Evolutionary conservation across 768 basidiomycete genomes (phyloP).

Genomic region (Tulasnella sp.): DNA sequence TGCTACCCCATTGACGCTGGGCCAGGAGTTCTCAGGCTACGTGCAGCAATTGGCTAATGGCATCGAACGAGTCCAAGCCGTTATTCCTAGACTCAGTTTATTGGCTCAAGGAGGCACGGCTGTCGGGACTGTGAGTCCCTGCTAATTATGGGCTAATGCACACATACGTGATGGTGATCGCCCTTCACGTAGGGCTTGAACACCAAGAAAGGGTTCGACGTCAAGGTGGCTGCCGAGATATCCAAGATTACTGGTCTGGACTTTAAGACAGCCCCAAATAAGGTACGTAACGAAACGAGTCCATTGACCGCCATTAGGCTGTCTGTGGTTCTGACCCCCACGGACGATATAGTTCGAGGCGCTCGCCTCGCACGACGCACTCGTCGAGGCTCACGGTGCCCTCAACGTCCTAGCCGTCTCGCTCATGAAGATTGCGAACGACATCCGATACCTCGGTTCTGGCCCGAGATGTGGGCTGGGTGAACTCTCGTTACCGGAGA

Average conservation of each 20-base stretch:
- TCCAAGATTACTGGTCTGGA: conserved; percentile 81
- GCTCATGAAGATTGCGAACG: conserved; percentile 98
- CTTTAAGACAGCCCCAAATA: conserved; percentile 97
- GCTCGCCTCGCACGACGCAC: conserved; percentile 93
- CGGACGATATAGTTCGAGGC: conserved; percentile 70
- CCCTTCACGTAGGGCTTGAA: conserved; percentile 66
- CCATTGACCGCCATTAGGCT: too few relatives aligned
- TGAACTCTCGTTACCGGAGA: conserved; percentile 89
- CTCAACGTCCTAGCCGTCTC: conserved; percentile 95
- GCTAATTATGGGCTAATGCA: not conserved
- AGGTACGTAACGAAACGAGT: too few relatives aligned
- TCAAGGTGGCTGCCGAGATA: conserved; percentile 84
- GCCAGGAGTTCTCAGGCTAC: conserved; percentile 98
- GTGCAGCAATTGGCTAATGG: conserved; percentile 89
- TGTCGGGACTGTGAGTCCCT: conserved; percentile 82
- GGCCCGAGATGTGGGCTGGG: conserved; percentile 97
- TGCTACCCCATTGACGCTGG: conserved; percentile 92
- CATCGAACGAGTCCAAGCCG: conserved; percentile 70
- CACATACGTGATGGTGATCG: not conserved
- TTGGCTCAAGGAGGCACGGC: conserved; percentile 98
- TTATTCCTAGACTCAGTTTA: conserved; percentile 73
- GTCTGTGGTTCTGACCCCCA: not conserved
- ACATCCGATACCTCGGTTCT: conserved; percentile 94
- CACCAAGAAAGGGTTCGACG: conserved; percentile 93
- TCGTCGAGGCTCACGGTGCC: conserved; percentile 94